Evolutionary conservation across 2,329 filamentous ascomycete genomes (phyloP), one percentile per base, ranked within the genome.

Genomic region (Leptographium wingfieldii): DNA sequence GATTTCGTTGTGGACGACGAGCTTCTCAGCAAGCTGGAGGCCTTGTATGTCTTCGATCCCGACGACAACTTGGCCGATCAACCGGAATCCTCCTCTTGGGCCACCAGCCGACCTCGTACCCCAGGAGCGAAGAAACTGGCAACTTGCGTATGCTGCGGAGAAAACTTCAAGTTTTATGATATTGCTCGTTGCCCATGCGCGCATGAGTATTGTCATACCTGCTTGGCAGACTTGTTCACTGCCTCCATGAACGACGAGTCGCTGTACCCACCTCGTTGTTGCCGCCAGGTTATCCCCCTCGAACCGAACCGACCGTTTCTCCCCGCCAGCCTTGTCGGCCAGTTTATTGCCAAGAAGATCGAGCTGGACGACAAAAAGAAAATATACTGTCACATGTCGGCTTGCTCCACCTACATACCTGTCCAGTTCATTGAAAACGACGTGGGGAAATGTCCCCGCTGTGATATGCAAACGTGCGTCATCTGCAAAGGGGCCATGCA

Each of bases 181-280:
- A 33, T 65, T 5, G 27, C 40, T 0, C 59, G 51, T 11, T 66
- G 58, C 14, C 68, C 74, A 29, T 72, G 80, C 67, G 11, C 67
- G 0, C 79, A 85, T 62, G 65, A 73, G 3, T 85, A 83, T 67
- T 85, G 82, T 64, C 66, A 67, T 0, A 63, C 62, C 1, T 85
- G 82, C 64, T 63, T 84, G 0, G 64, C 65, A 2, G 59, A 62
- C 0, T 72, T 83, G 0, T 79, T 84, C 66, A n/a, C 61, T 1
- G 59, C 66, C 0, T 71, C 77, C 0, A 71, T 79, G 27, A 68
- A 60, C 0, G 77, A 83, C 62, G 78, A 84, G 59, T 71, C 74
- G 0, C 65, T 80, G 0, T 85, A 82, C 60, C 82, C 81, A 0
- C 80, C 81, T 0, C 72, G 73, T 1, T 85, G 81, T 68, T 84